Evolutionary conservation across 23 red algal genomes (phyloP).

Genomic region (Pyropia yezoensis): DNA sequence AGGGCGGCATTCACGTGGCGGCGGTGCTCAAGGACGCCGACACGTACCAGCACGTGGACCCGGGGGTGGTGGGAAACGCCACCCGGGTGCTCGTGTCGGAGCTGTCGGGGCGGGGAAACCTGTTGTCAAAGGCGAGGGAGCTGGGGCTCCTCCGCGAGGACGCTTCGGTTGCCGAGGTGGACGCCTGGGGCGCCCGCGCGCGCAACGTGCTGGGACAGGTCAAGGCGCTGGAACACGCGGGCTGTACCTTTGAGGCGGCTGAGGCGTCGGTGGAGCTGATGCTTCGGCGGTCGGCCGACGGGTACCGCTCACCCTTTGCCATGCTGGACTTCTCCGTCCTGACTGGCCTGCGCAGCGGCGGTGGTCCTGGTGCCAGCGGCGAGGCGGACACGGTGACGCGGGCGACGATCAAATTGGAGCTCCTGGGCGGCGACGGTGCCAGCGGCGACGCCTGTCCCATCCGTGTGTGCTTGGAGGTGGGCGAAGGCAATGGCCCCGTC

Average conservation of each 20-base stretch:
- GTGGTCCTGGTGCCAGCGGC: conserved; percentile 5
- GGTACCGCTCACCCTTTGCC: conserved; percentile 88
- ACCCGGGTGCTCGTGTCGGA: conserved; percentile 82
- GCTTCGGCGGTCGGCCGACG: conserved; percentile 43
- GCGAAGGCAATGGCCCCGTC: conserved; percentile 91
- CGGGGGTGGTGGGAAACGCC: conserved; percentile 79
- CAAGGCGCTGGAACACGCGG: conserved; percentile 86
- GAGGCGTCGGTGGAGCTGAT: conserved; percentile 92
- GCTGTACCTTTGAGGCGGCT: conserved; percentile 96
- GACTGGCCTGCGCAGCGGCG: conserved; percentile 46
- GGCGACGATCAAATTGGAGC: conserved; percentile 47
- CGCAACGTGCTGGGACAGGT: conserved; percentile 56
- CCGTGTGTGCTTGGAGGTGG: conserved; percentile 67
- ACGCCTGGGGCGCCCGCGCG: conserved; percentile 30
- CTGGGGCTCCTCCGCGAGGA: conserved; percentile 48
- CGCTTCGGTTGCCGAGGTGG: conserved; percentile 1
- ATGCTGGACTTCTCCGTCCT: conserved; percentile 84
- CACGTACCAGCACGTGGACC: conserved; percentile 96
- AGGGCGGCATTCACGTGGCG: conserved; percentile 96
- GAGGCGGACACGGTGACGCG: conserved; percentile 36
- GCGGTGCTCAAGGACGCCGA: conserved; percentile 80
- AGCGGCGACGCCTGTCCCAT: conserved; percentile 38
- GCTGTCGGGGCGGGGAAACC: conserved; percentile 83
- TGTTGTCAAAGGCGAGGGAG: conserved; percentile 70
- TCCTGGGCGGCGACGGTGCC: conserved; percentile 29